Percentiles rank a stretch among this genome's conserved stretches.
Evolutionary conservation across 2,329 filamentous ascomycete genomes (phyloP).

Genomic region (Cercospora canescens): DNA sequence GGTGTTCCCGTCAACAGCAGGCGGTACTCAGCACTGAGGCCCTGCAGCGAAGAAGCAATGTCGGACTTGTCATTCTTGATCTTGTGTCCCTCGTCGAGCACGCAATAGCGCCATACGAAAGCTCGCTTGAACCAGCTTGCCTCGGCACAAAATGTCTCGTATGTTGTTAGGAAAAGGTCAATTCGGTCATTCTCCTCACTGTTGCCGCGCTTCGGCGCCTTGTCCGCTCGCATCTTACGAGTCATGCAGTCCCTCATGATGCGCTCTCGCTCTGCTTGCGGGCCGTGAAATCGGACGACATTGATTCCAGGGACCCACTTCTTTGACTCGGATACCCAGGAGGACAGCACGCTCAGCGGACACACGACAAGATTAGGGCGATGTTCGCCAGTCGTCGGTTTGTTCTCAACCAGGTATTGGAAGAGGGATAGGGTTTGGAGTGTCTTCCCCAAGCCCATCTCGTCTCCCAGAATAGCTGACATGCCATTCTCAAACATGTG

Average conservation of each 20-base stretch:
- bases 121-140: constrained; percentile 52
- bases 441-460: constrained; percentile 55
- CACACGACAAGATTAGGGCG: constrained; percentile 51
- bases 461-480: constrained; percentile 50
- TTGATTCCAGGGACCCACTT: constrained; percentile 53
- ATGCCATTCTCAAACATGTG: constrained; percentile 49
- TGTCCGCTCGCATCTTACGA: constrained; percentile 17
- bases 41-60: constrained; percentile 45
- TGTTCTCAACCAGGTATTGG: constrained; percentile 48
- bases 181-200: constrained; percentile 39
- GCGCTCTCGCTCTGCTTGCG: constrained; percentile 42
- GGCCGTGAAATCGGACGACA: constrained; percentile 51
- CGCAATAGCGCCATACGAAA: constrained; percentile 55
- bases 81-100: constrained; percentile 56
- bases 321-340: constrained; percentile 50
- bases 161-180: constrained; percentile 53
- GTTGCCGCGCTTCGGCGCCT: background rate
- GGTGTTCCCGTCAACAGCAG: constrained; percentile 57
- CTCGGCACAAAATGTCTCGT: constrained; percentile 50
- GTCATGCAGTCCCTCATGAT: constrained; percentile 41
- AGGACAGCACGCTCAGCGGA: constrained; percentile 52
- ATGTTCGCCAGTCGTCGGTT: constrained; percentile 40
- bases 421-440: constrained; percentile 53
- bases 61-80: constrained; percentile 52
- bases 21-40: constrained; percentile 49